Base-by-base conservation (phyloP, 2,329 filamentous ascomycete species). In the Aureobasidium vineae region DNA sequence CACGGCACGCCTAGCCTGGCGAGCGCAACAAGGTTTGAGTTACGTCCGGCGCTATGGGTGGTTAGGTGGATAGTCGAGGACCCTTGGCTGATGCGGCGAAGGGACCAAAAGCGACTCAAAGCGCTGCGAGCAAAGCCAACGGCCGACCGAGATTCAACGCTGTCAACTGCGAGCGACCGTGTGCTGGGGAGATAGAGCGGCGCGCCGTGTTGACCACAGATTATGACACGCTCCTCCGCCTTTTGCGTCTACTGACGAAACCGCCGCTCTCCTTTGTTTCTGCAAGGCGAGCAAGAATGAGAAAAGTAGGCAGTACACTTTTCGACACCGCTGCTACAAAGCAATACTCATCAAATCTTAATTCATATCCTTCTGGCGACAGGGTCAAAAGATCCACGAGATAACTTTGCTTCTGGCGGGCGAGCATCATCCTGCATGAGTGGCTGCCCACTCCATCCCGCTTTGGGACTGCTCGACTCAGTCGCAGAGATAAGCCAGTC, bases 401-500 rank as follows among this genome's bases (percentile, higher is more conserved):
- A 38, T 50, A 1, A 41, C 36, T 60, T 66, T 66, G 33, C 54
- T 66, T 66, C 53, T 66, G 43, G 33, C 53, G 31, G 53, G 31
- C 43, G n/a, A 33, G 64, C 64, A 66, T 66, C 64, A 66, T 66
- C 52, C 31, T 66, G 64, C 64, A 66, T 66, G 36, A 50, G 21
- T 15, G 23, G 28, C 7, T 36, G 60, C 26, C 56, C 49, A 31
- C n/a, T 40, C 41, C 33, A 47, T 56, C 33, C 63, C 63, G 40
- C n/a, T 65, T 66, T 40, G 19, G 67, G 67, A 21, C 3, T n/a
- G n/a, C 33, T 52, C 59, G 59, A 63, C 45, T 63, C 59, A 26
- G 38, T 31, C 33, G 2, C 43, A 64, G 21, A 67, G 68, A 69
- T 69, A 69, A 69, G 68, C 53, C 21, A 36, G 38, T 50, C 31